These are phyloP conservation scores for Peterozyma xylosa DNA, from an alignment of 805 yeast genomes.

Conservation along the genomic window DNA sequence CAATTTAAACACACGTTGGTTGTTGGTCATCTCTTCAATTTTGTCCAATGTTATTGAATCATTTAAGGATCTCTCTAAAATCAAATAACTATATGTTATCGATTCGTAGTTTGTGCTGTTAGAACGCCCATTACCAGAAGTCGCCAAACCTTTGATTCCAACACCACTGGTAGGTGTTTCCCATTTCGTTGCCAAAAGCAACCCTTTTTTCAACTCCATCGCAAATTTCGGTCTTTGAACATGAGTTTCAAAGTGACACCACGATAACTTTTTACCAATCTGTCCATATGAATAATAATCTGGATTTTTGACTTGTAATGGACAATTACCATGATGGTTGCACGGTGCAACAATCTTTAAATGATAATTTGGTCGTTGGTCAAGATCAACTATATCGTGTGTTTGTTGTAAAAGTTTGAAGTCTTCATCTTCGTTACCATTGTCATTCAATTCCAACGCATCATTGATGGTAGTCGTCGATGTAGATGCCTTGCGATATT, in stretches of 20 bases:
- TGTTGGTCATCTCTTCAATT: conserved; percentile 32
- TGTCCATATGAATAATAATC: conserved; percentile 46
- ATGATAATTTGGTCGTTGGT: conserved; percentile 32
- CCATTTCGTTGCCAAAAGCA: conserved; percentile 69
- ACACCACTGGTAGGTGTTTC: conserved; percentile 43
- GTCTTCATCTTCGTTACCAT: conserved; percentile 15
- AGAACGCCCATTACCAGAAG: conserved; percentile 74
- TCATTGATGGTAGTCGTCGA: conserved; percentile 5
- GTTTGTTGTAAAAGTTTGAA: too few relatives aligned
- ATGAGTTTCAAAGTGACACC: conserved; percentile 69
- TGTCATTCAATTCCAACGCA: conserved; percentile 6
- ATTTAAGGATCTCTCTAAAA: conserved; percentile 51
- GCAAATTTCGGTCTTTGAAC: conserved; percentile 73
- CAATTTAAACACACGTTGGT: conserved; percentile 10
- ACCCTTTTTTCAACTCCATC: conserved; percentile 83
- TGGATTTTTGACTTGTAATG: conserved; percentile 74
- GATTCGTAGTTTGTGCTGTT: conserved; percentile 63
- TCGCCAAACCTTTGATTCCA: conserved; percentile 38
- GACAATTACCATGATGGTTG: conserved; percentile 80
- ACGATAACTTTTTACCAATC: conserved; percentile 53
- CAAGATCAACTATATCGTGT: conserved; percentile 3
- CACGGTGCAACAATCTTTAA: conserved; percentile 82
- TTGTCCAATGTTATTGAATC: conserved; percentile 30
- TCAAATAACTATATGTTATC: conserved; percentile 68
- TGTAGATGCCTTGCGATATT: conserved; percentile 14